Evolutionary conservation across 1,139 yeast genomes (phyloP), one percentile per base, ranked within the genome.

Genomic region (Williopsis jadinii): DNA sequence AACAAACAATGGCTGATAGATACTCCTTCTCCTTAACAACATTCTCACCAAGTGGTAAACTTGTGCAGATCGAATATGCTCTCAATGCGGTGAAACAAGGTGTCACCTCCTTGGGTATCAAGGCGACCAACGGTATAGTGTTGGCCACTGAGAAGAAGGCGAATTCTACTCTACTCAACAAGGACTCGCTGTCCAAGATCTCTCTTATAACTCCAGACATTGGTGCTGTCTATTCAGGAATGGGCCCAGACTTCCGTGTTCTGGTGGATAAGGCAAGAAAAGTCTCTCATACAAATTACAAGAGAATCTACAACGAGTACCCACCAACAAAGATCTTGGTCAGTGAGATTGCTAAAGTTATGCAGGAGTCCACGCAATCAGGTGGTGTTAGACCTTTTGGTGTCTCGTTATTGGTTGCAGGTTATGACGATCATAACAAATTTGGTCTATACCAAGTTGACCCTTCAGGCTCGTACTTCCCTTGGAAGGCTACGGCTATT

Each of bases 401-500:
- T 43, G 97, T 94, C 13, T 87, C 97, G 9, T 71, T 94, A 47
- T 70, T 94, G 44, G 90, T 92, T 31, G 98, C 97, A 9, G 98
- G 98, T 27, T 77, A 86, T 62, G 98, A 94, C 60, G 88, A 84
- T 35, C 82, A 73, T 59, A 83, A 64, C 66, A 88, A 77, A 46
- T 88, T 77, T 64, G 87, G 86, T 59, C 72, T 94, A 49, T 94
- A 92, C 63, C 98, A 94, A 65, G 95, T 94, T 38, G 98, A 94
- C 67, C 99, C 99, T 6, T 84, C 95, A 6, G 99, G 99, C 11
- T 82, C 96, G 41, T 94, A 84, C 63, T 94, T 87, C 75, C 97
- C 98, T n/a, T 94, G 99, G 99, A 92, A 92, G 66, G 98, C 98
- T 28, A 92, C 98, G 4, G 97, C 98, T 28, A 92, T 94, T 55